Conservation (phyloP, 2,329 filamentous ascomycete species). For the Ascochyta koolunga region DNA sequence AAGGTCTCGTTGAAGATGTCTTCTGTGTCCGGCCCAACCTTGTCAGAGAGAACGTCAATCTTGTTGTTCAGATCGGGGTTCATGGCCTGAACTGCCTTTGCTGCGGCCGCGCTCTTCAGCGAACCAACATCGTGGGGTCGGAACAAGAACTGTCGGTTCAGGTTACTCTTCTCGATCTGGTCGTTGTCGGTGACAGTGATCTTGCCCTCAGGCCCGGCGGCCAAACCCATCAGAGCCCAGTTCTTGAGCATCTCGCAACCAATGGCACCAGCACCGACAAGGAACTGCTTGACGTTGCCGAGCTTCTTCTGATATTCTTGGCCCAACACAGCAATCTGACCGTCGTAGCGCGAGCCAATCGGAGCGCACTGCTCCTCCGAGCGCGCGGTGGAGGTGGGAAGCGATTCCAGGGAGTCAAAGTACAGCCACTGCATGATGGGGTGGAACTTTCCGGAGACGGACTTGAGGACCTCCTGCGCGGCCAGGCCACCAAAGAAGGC, state of each 20-base stretch:
- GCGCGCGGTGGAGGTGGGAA: slow-evolving; percentile 75
- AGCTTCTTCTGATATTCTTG: slow-evolving; percentile 94
- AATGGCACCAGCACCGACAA: slow-evolving; percentile 95
- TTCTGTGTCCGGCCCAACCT: slow-evolving; percentile 90
- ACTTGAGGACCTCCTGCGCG: slow-evolving; percentile 94
- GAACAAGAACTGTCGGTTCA: slow-evolving; percentile 97
- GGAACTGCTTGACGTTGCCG: slow-evolving; percentile 86
- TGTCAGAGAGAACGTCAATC: slow-evolving; percentile 84
- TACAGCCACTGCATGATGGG: slow-evolving; percentile 97
- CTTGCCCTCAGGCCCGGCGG: slow-evolving; percentile 83
- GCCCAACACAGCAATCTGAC: slow-evolving; percentile 95
- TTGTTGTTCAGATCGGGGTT: slow-evolving; percentile 90
- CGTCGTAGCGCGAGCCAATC: slow-evolving; percentile 85
- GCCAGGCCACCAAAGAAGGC: slow-evolving; percentile 93
- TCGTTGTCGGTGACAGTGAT: slow-evolving; percentile 98
- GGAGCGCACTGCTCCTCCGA: slow-evolving; percentile 90
- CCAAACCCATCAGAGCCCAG: slow-evolving; percentile 98
- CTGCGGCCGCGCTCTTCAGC: slow-evolving; percentile 95
- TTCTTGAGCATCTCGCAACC: slow-evolving; percentile 99
- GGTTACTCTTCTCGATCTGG: slow-evolving; percentile 97
- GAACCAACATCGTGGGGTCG: slow-evolving; percentile 90
- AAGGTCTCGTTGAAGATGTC: slow-evolving; percentile 93
- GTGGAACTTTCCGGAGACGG: slow-evolving; percentile 95
- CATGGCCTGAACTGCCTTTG: slow-evolving; percentile 89
- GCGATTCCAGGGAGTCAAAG: slow-evolving; percentile 95